Base-by-base conservation (phyloP, 768 basidiomycete species). In the Panaeolus papilionaceus region DNA sequence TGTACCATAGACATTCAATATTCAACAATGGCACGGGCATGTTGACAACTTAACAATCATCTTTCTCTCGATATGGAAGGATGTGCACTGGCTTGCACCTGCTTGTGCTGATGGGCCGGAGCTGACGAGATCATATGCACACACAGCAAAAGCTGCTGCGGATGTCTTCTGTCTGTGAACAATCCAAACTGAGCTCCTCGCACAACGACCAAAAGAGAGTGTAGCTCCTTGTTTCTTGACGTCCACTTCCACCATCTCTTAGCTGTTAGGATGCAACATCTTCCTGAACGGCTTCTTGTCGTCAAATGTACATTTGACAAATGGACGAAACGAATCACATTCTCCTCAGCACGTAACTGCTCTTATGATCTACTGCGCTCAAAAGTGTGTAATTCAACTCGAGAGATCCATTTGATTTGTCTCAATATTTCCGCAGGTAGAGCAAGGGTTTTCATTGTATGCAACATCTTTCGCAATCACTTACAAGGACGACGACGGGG, bases 401-500 rank as follows among this genome's bases (percentile, higher is more conserved):
- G 54, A 33, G 26, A 33, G 20, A 14, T 37, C 14, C 62, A 7
- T 58, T 14, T 58, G 28, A 58, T 14, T 5, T 16, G 26, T 33
- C 26, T 58, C 28, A 58, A 58, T n/a, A 7, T 58, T 28, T 4
- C 54, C 33, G 33, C 73, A 97, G 96, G 86, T 98, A 39, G 94
- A 94, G 71, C 90, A 94, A 74, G 91, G 90, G 68, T 98, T 95
- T 75, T 85, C 90, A 0, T 85, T 97, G 26, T 88, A 84, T 49
- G 86, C 88, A 4, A 86, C 88, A 0, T 79, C 88, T 6, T 97
- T 92, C 73, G 82, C 82, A 4, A 89, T 98, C 66, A 83, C 89
- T 4, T 98, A 95, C 80, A 92, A 89, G 71, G 95, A 96, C 73
- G 94, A 98, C 74, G 94, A 96, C 67, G 92, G 91, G 67, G 94